Evolutionary conservation across 129 eudicot genomes (phyloP).

Genomic region (Ambrosia artemisiifolia): DNA sequence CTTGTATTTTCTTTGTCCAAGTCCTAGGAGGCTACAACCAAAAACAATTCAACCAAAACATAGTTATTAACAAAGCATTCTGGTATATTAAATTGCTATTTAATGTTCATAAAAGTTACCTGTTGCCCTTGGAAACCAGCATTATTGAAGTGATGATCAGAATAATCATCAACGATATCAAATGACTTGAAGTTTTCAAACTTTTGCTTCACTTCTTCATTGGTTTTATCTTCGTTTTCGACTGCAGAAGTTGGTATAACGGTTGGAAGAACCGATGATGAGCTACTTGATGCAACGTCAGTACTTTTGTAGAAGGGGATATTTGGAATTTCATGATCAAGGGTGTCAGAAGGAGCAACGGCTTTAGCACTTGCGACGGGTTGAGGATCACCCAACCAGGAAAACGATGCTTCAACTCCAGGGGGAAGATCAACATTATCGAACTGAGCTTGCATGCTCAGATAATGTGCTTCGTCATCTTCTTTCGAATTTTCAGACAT

Average conservation of each 20-base stretch:
- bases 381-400: constrained; percentile 41
- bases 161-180: constrained; percentile 57
- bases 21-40: constrained; percentile 48
- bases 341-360: neutral
- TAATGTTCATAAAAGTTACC: constrained; percentile 27
- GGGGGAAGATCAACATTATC: constrained; percentile 72
- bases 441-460: constrained; percentile 70
- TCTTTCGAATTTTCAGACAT: constrained; percentile 39
- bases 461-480: constrained; percentile 45
- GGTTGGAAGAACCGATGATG: constrained; percentile 13
- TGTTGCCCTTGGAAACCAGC: constrained; percentile 40
- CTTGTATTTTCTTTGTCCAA: constrained; percentile 75
- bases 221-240: constrained; percentile 25
- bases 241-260: constrained; percentile 18
- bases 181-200: constrained; percentile 50
- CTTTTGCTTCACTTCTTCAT: constrained; percentile 38
- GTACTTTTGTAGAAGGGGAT: constrained; percentile 7
- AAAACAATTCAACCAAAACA: neutral
- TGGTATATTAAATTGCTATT: neutral
- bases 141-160: constrained; percentile 51
- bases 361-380: constrained; percentile 17
- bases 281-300: constrained; percentile 48
- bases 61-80: neutral
- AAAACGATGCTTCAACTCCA: constrained; percentile 70
- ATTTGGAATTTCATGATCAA: constrained; percentile 18